Percentiles rank a stretch among this genome's conserved stretches.
Evolutionary conservation across 2,329 filamentous ascomycete species (phyloP).

Genomic region (Kalmusia sp.): DNA sequence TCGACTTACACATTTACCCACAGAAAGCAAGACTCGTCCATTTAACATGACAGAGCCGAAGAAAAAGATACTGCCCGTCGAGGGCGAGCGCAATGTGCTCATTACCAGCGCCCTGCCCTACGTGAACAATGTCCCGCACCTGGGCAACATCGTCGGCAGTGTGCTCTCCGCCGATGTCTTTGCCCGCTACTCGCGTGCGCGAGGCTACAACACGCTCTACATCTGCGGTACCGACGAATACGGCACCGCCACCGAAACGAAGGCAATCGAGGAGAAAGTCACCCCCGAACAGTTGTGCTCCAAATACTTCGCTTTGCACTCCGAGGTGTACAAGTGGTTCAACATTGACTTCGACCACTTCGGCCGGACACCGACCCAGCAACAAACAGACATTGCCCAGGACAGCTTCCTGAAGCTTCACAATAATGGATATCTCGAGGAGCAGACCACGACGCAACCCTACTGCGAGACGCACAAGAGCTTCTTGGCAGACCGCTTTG

Average conservation of each 20-base stretch:
- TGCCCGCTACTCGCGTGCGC: conserved; percentile 75
- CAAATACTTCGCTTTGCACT: conserved; percentile 90
- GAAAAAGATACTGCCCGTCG: conserved; percentile 56
- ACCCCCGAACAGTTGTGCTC: conserved; percentile 85
- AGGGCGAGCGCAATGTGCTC: conserved; percentile 80
- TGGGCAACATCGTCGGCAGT: conserved; percentile 59
- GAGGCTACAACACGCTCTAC: conserved; percentile 80
- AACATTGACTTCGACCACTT: conserved; percentile 94
- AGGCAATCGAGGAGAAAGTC: conserved; percentile 86
- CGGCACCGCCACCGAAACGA: conserved; percentile 94
- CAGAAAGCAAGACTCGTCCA: too few relatives aligned
- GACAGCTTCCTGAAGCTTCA: conserved; percentile 87
- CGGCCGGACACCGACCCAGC: conserved; percentile 84
- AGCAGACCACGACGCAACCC: conserved; percentile 86
- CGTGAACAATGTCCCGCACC: conserved; percentile 76
- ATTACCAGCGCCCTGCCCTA: conserved; percentile 93
- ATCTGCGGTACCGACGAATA: conserved; percentile 94
- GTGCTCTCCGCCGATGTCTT: conserved; percentile 90
- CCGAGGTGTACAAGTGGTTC: conserved; percentile 95
- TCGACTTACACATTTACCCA: neutral
- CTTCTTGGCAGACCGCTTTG: conserved; percentile 65
- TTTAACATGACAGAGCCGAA: conserved; percentile 39
- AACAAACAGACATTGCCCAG: conserved; percentile 93
- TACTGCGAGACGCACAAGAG: conserved; percentile 77
- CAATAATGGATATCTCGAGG: conserved; percentile 86